A percentile compares a stretch with the other conserved stretches of the same genome.
These are phyloP conservation scores for Wickerhamomyces rabaulensis DNA, from an alignment of 805 yeast species.

Conservation along the genomic window DNA sequence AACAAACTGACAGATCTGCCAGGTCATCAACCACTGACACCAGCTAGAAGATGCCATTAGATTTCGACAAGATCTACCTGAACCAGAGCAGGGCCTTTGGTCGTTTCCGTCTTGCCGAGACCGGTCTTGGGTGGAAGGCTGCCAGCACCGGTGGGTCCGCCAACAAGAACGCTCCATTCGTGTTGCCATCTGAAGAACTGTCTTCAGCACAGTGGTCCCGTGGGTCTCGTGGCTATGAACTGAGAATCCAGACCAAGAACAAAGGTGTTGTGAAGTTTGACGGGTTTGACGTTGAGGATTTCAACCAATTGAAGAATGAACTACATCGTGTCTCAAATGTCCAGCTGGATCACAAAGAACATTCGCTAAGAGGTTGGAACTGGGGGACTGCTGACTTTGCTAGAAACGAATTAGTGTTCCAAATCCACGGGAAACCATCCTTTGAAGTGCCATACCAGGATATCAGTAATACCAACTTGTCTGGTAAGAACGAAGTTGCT, in stretches of 20 bases:
- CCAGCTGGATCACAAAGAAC: slow-evolving; percentile 78
- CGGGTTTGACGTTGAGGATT: slow-evolving; percentile 86
- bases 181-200: slow-evolving; percentile 83
- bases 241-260: slow-evolving; percentile 83
- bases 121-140: slow-evolving; percentile 98
- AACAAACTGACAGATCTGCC: background rate
- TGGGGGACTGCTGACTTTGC: slow-evolving; percentile 96
- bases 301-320: slow-evolving; percentile 74
- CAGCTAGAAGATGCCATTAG: slow-evolving; percentile 30
- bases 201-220: slow-evolving; percentile 84
- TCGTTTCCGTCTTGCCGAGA: slow-evolving; percentile 87
- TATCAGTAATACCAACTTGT: slow-evolving; percentile 79
- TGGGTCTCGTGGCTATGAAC: slow-evolving; percentile 87
- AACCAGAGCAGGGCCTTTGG: slow-evolving; percentile 84
- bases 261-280: slow-evolving; percentile 83
- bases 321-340: slow-evolving; percentile 71
- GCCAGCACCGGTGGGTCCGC: slow-evolving; percentile 43
- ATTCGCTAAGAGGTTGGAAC: slow-evolving; percentile 96
- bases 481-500: slow-evolving; percentile 91
- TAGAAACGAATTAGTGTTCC: slow-evolving; percentile 83
- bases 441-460: slow-evolving; percentile 85
- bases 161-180: slow-evolving; percentile 63
- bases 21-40: background rate
- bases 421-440: slow-evolving; percentile 80
- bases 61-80: slow-evolving; percentile 85